A percentile compares a stretch with the other conserved stretches of the same genome.
These are phyloP conservation scores for Dillenia suffruticosa DNA, from an alignment of 164 flowering plant genomes.

Conservation along the genomic window DNA sequence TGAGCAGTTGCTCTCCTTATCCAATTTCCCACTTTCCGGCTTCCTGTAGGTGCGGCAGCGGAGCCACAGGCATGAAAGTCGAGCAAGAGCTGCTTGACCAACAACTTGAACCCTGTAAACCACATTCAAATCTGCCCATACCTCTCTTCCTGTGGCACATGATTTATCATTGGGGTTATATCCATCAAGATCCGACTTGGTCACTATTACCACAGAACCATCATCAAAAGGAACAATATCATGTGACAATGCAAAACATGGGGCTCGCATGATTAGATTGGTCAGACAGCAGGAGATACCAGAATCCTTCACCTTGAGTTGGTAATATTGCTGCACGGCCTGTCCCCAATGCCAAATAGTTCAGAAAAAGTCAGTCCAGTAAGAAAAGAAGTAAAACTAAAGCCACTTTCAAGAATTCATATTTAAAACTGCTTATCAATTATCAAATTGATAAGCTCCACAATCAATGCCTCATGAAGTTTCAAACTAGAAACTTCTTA, in stretches of 20 bases:
- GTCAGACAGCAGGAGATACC: conserved; percentile 10
- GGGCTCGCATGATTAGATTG: conserved; percentile 10
- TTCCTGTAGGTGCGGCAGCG: conserved; percentile 32
- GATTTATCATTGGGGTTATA: conserved; percentile 35
- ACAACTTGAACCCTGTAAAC: conserved; percentile 59
- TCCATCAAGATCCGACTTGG: conserved; percentile 76
- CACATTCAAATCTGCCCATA: conserved; percentile 56
- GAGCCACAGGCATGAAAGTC: conserved; percentile 68
- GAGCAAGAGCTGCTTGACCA: conserved; percentile 58
- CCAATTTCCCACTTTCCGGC: conserved; percentile 22
- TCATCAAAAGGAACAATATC: conserved; percentile 54
- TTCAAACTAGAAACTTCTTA: too few relatives aligned
- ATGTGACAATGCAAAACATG: conserved; percentile 7
- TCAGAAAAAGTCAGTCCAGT: too few relatives aligned
- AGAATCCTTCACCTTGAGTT: conserved; percentile 27
- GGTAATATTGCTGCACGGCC: conserved; percentile 76
- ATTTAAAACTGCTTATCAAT: too few relatives aligned
- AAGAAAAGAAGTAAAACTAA: too few relatives aligned
- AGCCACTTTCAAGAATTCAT: background rate
- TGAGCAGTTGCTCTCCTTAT: conserved; percentile 33
- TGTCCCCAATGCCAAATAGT: conserved; percentile 13
- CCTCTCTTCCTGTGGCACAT: conserved; percentile 27
- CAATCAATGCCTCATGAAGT: too few relatives aligned
- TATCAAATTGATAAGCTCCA: too few relatives aligned
- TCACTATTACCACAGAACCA: conserved; percentile 63